Percentiles rank a stretch among this genome's conserved stretches.
phyloP scores from a whole-genome alignment of 805 yeast species.

The Kuraishia cidri region DNA sequence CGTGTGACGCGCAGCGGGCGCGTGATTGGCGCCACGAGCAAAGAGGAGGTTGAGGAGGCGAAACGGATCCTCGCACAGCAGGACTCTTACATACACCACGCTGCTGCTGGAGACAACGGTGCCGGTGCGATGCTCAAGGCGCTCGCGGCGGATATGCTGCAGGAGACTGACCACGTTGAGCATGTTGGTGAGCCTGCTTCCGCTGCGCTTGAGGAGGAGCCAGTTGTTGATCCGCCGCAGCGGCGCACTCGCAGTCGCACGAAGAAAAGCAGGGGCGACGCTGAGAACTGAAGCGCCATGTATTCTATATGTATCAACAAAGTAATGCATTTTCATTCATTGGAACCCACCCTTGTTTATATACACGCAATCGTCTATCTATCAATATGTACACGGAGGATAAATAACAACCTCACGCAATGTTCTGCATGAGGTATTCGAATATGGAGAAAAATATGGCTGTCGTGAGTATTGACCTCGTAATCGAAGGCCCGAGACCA shows the following conservation, averaged over 20 bases:
- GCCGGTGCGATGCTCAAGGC: slow-evolving; percentile 5
- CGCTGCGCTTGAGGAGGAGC: too few species aligned
- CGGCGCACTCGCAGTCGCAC: too few species aligned
- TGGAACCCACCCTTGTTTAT: too few species aligned
- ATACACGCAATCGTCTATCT: too few species aligned
- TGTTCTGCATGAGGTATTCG: slow-evolving; percentile 56
- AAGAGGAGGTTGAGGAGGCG: slow-evolving; percentile 12
- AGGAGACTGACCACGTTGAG: not conserved
- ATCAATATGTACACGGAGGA: too few species aligned
- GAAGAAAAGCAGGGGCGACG: too few species aligned
- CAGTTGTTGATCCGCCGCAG: too few species aligned
- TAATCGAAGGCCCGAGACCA: slow-evolving; percentile 68
- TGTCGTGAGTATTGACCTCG: slow-evolving; percentile 65
- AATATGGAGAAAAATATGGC: slow-evolving; percentile 67
- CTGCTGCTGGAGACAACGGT: slow-evolving; percentile 10
- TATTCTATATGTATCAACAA: too few species aligned
- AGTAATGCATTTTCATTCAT: too few species aligned
- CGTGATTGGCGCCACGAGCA: slow-evolving; percentile 17
- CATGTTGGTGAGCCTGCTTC: too few species aligned
- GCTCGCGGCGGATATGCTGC: slow-evolving; percentile 6
- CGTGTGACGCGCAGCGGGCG: slow-evolving; percentile 21
- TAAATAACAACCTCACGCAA: too few species aligned
- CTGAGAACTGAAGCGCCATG: too few species aligned
- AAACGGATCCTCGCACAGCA: slow-evolving; percentile 10
- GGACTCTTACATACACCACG: slow-evolving; percentile 9